phyloP scores from a whole-genome alignment of 176 grass and related monocot species.

The Hyparrhenia diplandra region DNA sequence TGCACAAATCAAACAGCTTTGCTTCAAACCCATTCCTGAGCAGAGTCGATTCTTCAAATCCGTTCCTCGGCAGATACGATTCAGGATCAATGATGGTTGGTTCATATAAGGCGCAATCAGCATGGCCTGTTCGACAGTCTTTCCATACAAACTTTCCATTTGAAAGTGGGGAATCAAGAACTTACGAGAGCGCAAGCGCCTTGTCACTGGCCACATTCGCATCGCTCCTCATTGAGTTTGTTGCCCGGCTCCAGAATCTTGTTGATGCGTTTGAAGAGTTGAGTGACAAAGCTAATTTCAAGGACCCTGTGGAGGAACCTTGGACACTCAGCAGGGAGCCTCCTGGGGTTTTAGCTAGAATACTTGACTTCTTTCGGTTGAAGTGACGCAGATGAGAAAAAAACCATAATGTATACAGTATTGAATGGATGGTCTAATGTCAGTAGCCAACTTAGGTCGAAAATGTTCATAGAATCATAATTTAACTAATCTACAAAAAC shows the following conservation, averaged over 20 bases:
- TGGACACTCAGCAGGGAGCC: conserved; percentile 1
- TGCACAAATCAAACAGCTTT: conserved; percentile 35
- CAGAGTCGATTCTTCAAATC: background rate
- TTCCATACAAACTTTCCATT: conserved; percentile 24
- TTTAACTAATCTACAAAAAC: background rate
- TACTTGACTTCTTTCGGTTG: conserved; percentile 18
- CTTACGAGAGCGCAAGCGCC: conserved; percentile 83
- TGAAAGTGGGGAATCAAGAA: conserved; percentile 41
- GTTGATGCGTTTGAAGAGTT: conserved; percentile 76
- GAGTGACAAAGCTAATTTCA: conserved; percentile 66
- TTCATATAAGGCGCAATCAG: conserved; percentile 27
- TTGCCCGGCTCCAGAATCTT: conserved; percentile 73
- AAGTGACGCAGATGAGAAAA: conserved; percentile 21
- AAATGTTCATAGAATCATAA: conserved; percentile 17
- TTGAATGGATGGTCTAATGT: background rate
- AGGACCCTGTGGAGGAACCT: conserved; percentile 62
- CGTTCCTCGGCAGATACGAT: conserved; percentile 20
- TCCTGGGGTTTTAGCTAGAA: conserved; percentile 21
- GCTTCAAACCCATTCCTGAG: background rate
- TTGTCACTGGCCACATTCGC: conserved; percentile 83
- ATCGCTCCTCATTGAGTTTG: conserved; percentile 90
- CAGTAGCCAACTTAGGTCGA: background rate
- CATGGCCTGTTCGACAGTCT: conserved; percentile 58
- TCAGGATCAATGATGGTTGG: conserved; percentile 21
- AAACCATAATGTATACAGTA: too few relatives aligned